A percentile compares a stretch with the other conserved stretches of the same genome.
These are phyloP conservation scores for Botryotinia globosa DNA, from an alignment of 2,329 filamentous ascomycete genomes.

Conservation along the genomic window DNA sequence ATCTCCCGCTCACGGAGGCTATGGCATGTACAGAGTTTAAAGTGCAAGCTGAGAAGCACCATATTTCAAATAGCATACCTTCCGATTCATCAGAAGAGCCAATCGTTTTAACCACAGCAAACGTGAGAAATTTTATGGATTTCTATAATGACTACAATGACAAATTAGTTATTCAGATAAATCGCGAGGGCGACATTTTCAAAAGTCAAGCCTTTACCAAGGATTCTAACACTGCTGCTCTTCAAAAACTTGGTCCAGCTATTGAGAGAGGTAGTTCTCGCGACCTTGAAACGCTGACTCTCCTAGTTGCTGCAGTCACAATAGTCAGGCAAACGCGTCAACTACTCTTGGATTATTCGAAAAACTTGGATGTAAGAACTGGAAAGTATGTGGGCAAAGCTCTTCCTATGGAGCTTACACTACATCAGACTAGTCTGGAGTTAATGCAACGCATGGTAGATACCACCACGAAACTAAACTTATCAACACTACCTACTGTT, in stretches of 20 bases:
- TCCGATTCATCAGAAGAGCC: neutral
- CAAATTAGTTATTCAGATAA: neutral
- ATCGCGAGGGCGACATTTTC: neutral
- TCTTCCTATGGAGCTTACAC: neutral
- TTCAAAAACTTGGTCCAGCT: neutral
- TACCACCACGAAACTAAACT: neutral
- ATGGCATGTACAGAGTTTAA: slow-evolving; percentile 5
- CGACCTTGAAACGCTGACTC: neutral
- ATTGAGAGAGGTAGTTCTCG: neutral
- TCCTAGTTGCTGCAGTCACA: neutral
- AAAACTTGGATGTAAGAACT: neutral
- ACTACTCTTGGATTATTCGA: neutral
- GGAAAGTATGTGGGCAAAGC: slow-evolving; percentile 13
- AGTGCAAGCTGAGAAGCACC: slow-evolving; percentile 1
- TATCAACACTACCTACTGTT: neutral
- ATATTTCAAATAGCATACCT: neutral
- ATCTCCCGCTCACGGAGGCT: neutral
- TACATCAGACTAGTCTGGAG: slow-evolving; percentile 9
- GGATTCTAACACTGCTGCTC: neutral
- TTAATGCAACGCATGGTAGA: slow-evolving; percentile 14
- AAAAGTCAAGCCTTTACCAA: slow-evolving; percentile 2
- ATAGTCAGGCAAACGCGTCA: slow-evolving; percentile 2
- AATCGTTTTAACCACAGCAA: slow-evolving; percentile 7
- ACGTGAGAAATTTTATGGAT: slow-evolving; percentile 18
- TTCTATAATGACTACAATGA: slow-evolving; percentile 19